Evolutionary conservation across 164 flowering plant genomes (phyloP).

Genomic region (Dillenia turbinata): DNA sequence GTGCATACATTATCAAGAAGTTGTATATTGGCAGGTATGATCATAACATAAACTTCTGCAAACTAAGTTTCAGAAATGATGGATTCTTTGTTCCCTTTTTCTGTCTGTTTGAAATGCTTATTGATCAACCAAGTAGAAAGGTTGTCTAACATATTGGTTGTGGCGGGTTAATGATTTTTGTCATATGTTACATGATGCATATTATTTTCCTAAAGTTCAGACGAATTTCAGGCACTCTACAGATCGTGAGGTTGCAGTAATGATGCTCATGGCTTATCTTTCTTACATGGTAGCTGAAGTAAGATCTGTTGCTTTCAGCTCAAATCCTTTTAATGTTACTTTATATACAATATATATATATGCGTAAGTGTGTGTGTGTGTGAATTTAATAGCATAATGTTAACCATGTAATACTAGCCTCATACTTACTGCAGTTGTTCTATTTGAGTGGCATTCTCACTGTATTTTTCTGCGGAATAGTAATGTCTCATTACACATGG

Average conservation of each 20-base stretch:
- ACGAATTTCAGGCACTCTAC: conserved; percentile 67
- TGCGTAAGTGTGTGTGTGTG: neutral
- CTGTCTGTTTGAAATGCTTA: neutral
- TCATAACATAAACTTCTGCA: neutral
- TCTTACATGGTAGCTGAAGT: conserved; percentile 88
- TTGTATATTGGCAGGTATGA: conserved; percentile 76
- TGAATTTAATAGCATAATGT: neutral
- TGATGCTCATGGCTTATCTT: conserved; percentile 90
- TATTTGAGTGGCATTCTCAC: conserved; percentile 64
- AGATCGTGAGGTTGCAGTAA: conserved; percentile 85
- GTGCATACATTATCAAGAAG: conserved; percentile 74
- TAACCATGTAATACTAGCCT: neutral
- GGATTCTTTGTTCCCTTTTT: neutral
- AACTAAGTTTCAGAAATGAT: too few species aligned
- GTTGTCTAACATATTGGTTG: too few species aligned
- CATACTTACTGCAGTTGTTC: conserved; percentile 51
- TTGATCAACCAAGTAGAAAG: too few species aligned
- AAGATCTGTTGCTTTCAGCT: conserved; percentile 13
- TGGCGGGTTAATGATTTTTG: too few species aligned
- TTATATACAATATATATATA: neutral
- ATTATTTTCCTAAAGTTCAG: neutral
- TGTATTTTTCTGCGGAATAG: conserved; percentile 68
- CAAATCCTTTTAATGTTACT: neutral
- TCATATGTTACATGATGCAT: too few species aligned
- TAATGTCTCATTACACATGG: conserved; percentile 87